Conservation (phyloP, 2,329 filamentous ascomycete species). For the Cladophialophora bantiana region DNA sequence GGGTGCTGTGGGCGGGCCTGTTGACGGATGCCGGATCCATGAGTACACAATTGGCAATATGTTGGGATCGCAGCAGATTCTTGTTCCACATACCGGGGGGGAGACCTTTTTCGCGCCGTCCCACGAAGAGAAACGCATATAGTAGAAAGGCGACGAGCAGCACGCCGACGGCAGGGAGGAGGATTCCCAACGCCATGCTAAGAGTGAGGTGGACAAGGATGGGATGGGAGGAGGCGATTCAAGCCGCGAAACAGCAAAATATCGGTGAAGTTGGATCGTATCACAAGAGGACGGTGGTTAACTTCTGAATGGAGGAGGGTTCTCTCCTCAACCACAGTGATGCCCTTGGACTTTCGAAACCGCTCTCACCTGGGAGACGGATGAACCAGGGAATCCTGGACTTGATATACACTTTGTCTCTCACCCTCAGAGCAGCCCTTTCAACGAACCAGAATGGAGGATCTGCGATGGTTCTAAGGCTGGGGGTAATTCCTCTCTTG, state of each 20-base stretch:
- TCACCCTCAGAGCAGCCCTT: neutral
- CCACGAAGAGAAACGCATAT: slow-evolving; percentile 32
- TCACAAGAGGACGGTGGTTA: neutral
- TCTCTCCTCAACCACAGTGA: neutral
- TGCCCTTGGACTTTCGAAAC: neutral
- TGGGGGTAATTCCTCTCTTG: neutral
- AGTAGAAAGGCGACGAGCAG: slow-evolving; percentile 27
- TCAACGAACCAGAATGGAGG: neutral
- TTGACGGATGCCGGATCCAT: neutral
- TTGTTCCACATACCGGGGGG: slow-evolving; percentile 45
- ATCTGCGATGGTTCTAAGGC: neutral
- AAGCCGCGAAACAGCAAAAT: neutral
- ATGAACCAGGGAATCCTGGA: neutral
- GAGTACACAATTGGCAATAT: neutral
- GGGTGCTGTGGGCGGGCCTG: slow-evolving; percentile 37
- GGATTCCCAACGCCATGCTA: slow-evolving; percentile 10
- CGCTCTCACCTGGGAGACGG: neutral
- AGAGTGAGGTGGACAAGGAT: neutral
- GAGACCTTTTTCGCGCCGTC: slow-evolving; percentile 33
- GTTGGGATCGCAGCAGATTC: neutral
- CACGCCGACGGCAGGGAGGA: slow-evolving; percentile 19
- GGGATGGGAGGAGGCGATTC: neutral
- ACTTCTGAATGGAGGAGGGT: neutral
- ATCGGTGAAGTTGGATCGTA: neutral
- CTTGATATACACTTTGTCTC: neutral